Conservation (phyloP, 768 basidiomycete species). For the Lactarius sanguifluus region DNA sequence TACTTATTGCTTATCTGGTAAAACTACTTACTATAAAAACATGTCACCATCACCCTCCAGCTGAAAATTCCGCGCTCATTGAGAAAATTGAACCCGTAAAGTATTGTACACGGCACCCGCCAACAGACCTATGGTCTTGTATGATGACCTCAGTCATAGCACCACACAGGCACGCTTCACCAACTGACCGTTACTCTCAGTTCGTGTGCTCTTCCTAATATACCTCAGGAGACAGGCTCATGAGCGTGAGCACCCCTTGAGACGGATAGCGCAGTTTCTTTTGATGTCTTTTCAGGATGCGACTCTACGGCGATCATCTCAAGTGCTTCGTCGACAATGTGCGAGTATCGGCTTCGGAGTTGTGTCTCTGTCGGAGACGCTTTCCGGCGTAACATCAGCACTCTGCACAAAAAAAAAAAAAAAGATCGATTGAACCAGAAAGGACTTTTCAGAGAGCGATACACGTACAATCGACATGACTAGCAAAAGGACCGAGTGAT, state of each 20-base stretch:
- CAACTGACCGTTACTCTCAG: not conserved
- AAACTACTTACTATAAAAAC: not conserved
- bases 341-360: conserved; percentile 1
- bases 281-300: not conserved
- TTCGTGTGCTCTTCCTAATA: not conserved
- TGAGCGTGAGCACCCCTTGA: not conserved
- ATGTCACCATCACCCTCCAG: conserved; percentile 9
- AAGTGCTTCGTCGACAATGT: conserved; percentile 22
- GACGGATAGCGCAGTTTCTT: not conserved
- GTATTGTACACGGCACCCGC: not conserved
- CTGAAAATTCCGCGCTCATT: not conserved
- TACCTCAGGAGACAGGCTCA: not conserved
- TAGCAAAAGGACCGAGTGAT: not conserved
- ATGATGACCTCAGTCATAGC: conserved; percentile 6
- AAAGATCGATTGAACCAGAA: not conserved
- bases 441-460: not conserved
- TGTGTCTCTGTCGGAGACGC: conserved; percentile 24
- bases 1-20: too few relatives aligned
- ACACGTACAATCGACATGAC: conserved; percentile 25
- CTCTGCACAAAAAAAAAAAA: conserved; percentile 19
- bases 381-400: conserved; percentile 26
- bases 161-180: not conserved
- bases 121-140: not conserved
- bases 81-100: not conserved
- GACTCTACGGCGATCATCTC: conserved; percentile 13